Conservation (phyloP, 106 monocot species). For the Gastrodia elata region DNA sequence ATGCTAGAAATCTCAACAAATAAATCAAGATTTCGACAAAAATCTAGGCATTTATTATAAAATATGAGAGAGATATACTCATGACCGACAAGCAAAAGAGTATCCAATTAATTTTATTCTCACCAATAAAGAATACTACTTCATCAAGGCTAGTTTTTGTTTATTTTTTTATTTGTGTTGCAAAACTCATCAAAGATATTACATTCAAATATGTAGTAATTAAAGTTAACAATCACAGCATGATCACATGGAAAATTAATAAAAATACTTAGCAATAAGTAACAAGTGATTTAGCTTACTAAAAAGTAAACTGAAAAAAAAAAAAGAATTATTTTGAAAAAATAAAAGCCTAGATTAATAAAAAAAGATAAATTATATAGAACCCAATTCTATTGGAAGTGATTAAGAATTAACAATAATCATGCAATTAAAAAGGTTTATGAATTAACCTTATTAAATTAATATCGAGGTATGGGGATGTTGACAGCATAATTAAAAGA, state of each 20-base stretch:
- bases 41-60: too few species aligned
- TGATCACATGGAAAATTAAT: neutral
- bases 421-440: neutral
- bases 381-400: neutral
- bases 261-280: neutral
- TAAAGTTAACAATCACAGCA: neutral
- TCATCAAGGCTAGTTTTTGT: too few species aligned
- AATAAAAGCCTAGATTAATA: neutral
- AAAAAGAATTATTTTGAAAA: neutral
- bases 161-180: neutral
- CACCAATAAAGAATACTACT: too few species aligned
- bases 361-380: neutral
- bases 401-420: neutral
- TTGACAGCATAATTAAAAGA: neutral
- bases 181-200: neutral
- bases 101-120: too few species aligned
- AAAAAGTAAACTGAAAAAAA: neutral
- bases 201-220: neutral
- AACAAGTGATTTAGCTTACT: neutral
- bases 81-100: too few species aligned
- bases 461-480: neutral
- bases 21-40: too few species aligned
- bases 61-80: too few species aligned
- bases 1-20: too few species aligned
- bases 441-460: neutral